Percentiles rank a stretch among this genome's conserved stretches.
Evolutionary conservation across 2,329 filamentous ascomycete species (phyloP).

Genomic region (Grosmannia huntii): DNA sequence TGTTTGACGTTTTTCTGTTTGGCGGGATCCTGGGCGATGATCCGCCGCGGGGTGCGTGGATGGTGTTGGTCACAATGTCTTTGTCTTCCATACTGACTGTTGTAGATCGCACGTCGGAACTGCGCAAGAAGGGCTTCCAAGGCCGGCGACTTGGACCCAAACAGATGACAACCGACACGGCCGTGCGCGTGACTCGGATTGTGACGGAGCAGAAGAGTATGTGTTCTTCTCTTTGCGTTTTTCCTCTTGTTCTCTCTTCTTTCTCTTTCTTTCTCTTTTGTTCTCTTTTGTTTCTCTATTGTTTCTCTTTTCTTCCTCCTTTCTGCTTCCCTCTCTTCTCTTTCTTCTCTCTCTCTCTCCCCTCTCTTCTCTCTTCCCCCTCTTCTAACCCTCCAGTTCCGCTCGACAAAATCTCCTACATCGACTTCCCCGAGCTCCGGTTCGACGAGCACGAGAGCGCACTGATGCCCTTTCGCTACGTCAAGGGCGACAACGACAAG

Average conservation of each 20-base stretch:
- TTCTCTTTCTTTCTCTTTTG: too few species aligned
- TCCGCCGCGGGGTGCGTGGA: slow-evolving; percentile 67
- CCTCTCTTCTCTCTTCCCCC: too few species aligned
- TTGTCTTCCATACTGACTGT: too few species aligned
- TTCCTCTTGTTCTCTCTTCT: background rate
- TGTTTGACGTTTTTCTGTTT: slow-evolving; percentile 87
- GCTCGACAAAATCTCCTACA: slow-evolving; percentile 65
- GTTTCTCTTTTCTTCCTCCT: too few species aligned
- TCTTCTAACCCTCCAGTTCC: slow-evolving; percentile 40
- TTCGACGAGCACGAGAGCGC: slow-evolving; percentile 89
- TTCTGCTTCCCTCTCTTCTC: background rate
- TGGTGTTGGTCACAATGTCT: background rate
- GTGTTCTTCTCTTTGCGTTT: slow-evolving; percentile 13
- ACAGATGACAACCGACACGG: slow-evolving; percentile 98
- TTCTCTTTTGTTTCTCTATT: background rate
- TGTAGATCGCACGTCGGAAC: slow-evolving; percentile 83
- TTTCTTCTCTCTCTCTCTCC: too few species aligned
- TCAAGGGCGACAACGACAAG: slow-evolving; percentile 58
- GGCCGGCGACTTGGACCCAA: slow-evolving; percentile 79
- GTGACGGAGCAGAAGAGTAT: slow-evolving; percentile 74
- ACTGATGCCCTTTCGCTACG: slow-evolving; percentile 96
- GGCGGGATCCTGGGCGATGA: slow-evolving; percentile 94
- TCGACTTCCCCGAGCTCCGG: slow-evolving; percentile 80
- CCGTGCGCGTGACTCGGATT: slow-evolving; percentile 82
- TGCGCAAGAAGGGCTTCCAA: slow-evolving; percentile 84